A percentile compares a stretch with the other conserved stretches of the same genome.
Evolutionary conservation across 2,329 filamentous ascomycete genomes (phyloP).

Genomic region (Fusarium domesticum): DNA sequence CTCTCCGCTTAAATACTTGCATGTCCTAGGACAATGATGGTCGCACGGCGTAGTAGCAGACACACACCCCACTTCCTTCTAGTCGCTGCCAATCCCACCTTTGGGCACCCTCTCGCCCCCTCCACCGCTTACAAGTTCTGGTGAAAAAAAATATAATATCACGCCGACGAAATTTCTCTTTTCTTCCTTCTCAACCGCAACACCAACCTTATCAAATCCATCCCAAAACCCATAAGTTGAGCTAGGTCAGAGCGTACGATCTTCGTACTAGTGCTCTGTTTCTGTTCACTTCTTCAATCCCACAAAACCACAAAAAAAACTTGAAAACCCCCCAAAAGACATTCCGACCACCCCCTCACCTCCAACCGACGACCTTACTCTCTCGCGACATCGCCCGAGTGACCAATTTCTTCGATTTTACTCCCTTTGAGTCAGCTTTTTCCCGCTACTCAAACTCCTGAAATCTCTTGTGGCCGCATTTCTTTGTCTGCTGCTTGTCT

Average conservation of each 20-base stretch:
- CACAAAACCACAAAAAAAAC: slow-evolving; percentile 58
- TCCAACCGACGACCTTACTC: slow-evolving; percentile 23
- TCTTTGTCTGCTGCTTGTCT: slow-evolving; percentile 32
- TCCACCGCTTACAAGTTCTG: slow-evolving; percentile 27
- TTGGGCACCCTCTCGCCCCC: slow-evolving; percentile 10
- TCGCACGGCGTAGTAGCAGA: slow-evolving; percentile 15
- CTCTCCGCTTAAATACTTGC: slow-evolving; percentile 12
- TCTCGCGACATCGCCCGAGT: slow-evolving; percentile 32
- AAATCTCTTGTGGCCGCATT: slow-evolving; percentile 21
- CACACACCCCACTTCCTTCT: slow-evolving; percentile 19
- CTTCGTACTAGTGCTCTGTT: slow-evolving; percentile 59
- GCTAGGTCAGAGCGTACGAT: slow-evolving; percentile 55
- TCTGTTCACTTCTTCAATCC: slow-evolving; percentile 52
- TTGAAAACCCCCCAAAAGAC: slow-evolving; percentile 57
- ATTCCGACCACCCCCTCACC: slow-evolving; percentile 24
- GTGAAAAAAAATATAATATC: slow-evolving; percentile 34
- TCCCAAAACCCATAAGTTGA: slow-evolving; percentile 44
- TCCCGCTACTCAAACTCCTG: slow-evolving; percentile 25
- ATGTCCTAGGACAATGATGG: slow-evolving; percentile 10
- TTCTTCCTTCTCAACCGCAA: slow-evolving; percentile 44
- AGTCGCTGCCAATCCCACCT: slow-evolving; percentile 21
- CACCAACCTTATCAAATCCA: slow-evolving; percentile 49
- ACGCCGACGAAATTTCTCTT: slow-evolving; percentile 39
- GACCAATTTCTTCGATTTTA: slow-evolving; percentile 17
- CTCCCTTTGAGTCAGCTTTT: slow-evolving; percentile 25